Evolutionary conservation across 495 filamentous ascomycete species (phyloP), one percentile per base, ranked within the genome.

Genomic region (Bombardia bombarda): DNA sequence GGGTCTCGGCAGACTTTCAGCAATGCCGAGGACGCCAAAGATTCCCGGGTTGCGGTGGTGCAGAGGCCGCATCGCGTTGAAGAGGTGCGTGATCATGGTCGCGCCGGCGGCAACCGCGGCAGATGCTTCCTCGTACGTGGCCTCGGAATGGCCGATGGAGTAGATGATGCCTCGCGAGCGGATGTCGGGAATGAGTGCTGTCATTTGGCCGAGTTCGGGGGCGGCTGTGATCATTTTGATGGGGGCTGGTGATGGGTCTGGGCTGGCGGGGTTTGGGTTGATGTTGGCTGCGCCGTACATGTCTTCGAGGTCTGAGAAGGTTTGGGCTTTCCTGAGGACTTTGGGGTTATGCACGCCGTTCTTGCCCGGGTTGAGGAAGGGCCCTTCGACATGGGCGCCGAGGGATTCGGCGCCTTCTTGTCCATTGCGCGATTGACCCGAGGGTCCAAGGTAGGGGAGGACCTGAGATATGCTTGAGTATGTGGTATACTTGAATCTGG

Each of bases 61-160:
- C 7, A 90, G 78, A 13, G 84, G 84, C 4, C 78, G 74, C 86
- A 93, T 93, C 13, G 86, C 87, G 55, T 94, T 93, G 72, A 92
- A 94, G 2, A 93, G 71, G 54, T 94, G 87, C 1, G 87, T 94
- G 25, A 93, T 78, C 84, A 87, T 90, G 22, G 70, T 86, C 2
- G 83, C 85, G 32, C 87, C 87, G 17, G 74, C 61, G n/a, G 63
- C 57, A 1, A 88, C 75, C 12, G 84, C 84, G 3, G 62, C 61
- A 1, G 76, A 70, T 1, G 84, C 86, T 47, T 84, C 68, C 50
- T 87, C 83, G 62, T 84, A 90, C 3, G 83, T 82, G 7, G 84
- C 81, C 53, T 89, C 82, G 0, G 82, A 83, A 60, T 94, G 87
- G n/a, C 87, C 87, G 38, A 90, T 81, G 0, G 81, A 81, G 62